phyloP scores from a whole-genome alignment of 1,284 basidiomycete genomes.

The Papiliotrema laurentii region DNA sequence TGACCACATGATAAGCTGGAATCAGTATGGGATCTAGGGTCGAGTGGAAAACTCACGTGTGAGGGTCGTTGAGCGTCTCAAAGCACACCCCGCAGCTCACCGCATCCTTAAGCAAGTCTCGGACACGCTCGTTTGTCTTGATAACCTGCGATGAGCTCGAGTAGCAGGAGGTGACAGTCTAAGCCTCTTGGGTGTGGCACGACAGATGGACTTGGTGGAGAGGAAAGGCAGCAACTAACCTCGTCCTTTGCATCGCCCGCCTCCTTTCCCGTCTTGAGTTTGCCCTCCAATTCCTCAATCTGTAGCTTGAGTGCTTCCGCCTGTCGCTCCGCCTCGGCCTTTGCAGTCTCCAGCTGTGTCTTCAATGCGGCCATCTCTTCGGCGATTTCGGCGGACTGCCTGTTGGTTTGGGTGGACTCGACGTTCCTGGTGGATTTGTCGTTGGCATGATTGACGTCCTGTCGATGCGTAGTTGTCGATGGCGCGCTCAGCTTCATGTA shows the following conservation, averaged over 20 bases:
- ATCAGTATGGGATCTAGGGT: constrained; percentile 6
- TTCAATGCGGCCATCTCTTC: not conserved
- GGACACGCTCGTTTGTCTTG: constrained; percentile 20
- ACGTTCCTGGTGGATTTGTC: no score
- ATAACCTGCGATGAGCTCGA: constrained; percentile 20
- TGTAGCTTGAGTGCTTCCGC: constrained; percentile 1
- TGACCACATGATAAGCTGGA: constrained; percentile 43
- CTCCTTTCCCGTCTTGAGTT: constrained; percentile 12
- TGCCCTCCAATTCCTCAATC: constrained; percentile 7
- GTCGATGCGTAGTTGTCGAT: no score
- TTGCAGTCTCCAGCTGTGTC: not conserved
- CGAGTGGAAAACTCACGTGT: constrained; percentile 31
- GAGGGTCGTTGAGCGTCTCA: constrained; percentile 38
- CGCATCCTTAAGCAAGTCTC: constrained; percentile 30
- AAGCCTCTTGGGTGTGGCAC: no score
- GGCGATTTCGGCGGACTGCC: no score
- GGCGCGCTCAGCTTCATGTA: no score
- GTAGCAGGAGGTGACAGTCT: no score
- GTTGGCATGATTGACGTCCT: no score
- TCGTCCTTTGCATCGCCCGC: not conserved
- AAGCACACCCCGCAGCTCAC: constrained; percentile 41
- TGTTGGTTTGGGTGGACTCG: no score
- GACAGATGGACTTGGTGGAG: no score
- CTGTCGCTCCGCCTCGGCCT: constrained; percentile 5
- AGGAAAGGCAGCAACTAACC: not conserved